A percentile compares a stretch with the other conserved stretches of the same genome.
Conservation (phyloP, 805 yeast genomes). For the Zygosaccharomyces lentus region DNA sequence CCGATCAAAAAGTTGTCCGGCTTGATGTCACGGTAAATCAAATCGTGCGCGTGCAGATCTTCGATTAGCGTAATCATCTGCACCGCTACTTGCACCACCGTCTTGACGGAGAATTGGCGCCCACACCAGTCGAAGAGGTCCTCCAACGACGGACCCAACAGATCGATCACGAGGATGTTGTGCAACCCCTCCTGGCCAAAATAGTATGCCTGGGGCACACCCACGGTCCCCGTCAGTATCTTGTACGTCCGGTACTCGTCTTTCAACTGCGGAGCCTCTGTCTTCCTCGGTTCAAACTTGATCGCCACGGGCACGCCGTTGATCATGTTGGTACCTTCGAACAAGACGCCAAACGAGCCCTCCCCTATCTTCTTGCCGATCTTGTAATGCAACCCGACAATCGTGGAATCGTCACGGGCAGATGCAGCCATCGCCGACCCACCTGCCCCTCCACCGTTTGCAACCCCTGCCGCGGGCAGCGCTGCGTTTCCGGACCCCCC, state of each 20-base stretch:
- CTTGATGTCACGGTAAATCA: slow-evolving; percentile 93
- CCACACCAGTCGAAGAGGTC: slow-evolving; percentile 99
- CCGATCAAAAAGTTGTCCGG: slow-evolving; percentile 97
- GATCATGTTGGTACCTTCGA: slow-evolving; percentile 90
- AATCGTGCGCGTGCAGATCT: slow-evolving; percentile 80
- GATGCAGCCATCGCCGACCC: slow-evolving; percentile 1
- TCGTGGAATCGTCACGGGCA: slow-evolving; percentile 29
- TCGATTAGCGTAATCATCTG: slow-evolving; percentile 90
- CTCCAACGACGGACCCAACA: slow-evolving; percentile 92
- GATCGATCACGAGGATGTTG: slow-evolving; percentile 88
- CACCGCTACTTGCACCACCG: slow-evolving; percentile 88
- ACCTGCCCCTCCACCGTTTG: neutral
- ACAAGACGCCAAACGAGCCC: slow-evolving; percentile 96
- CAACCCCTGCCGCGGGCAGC: neutral
- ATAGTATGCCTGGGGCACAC: slow-evolving; percentile 95
- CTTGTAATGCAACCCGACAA: slow-evolving; percentile 91
- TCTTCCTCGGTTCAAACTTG: slow-evolving; percentile 93
- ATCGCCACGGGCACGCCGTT: slow-evolving; percentile 94
- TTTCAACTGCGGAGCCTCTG: slow-evolving; percentile 95
- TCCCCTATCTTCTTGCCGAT: slow-evolving; percentile 98
- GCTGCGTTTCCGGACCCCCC: neutral
- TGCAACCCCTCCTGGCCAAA: slow-evolving; percentile 98
- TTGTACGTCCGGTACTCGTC: slow-evolving; percentile 97
- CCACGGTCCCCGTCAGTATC: slow-evolving; percentile 72
- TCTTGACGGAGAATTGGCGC: slow-evolving; percentile 77